Conservation (phyloP, 1,284 basidiomycete species). For the Exobasidium rhododendri region DNA sequence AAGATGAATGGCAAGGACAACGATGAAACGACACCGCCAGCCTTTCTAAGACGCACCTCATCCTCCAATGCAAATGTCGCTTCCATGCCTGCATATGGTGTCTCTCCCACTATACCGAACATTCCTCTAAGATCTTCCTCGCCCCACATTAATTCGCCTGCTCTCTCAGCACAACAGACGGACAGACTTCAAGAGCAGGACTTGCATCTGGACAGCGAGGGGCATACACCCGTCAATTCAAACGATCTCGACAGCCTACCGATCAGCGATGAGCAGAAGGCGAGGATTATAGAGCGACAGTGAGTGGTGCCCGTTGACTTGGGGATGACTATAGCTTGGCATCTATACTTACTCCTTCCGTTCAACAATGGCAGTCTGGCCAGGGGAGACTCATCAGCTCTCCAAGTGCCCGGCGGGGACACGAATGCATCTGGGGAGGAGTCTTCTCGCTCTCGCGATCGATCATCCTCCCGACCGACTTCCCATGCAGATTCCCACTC, state of each 20-base stretch:
- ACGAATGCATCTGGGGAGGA: neutral
- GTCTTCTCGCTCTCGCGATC: slow-evolving; percentile 2
- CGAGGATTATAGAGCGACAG: slow-evolving; percentile 42
- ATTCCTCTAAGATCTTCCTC: neutral
- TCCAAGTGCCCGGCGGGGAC: slow-evolving; percentile 8
- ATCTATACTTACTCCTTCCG: neutral
- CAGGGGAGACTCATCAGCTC: neutral
- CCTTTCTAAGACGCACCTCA: neutral
- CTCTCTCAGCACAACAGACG: neutral
- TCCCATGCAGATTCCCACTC: slow-evolving; percentile 1
- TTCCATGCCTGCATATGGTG: slow-evolving; percentile 5
- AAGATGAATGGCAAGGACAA: neutral
- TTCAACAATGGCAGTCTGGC: neutral
- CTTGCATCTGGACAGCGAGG: neutral
- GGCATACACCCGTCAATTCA: slow-evolving; percentile 28
- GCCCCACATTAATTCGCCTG: neutral
- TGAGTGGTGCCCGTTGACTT: slow-evolving; percentile 5
- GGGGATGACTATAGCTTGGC: neutral
- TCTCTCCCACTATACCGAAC: neutral
- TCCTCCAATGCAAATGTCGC: neutral
- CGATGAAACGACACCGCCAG: neutral
- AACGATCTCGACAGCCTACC: slow-evolving; percentile 41
- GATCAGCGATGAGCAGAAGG: slow-evolving; percentile 45
- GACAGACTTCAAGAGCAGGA: neutral
- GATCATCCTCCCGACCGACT: neutral